A percentile compares a stretch with the other conserved stretches of the same genome.
phyloP scores from a whole-genome alignment of 805 yeast species.

The Wickerhamiella nectarea region DNA sequence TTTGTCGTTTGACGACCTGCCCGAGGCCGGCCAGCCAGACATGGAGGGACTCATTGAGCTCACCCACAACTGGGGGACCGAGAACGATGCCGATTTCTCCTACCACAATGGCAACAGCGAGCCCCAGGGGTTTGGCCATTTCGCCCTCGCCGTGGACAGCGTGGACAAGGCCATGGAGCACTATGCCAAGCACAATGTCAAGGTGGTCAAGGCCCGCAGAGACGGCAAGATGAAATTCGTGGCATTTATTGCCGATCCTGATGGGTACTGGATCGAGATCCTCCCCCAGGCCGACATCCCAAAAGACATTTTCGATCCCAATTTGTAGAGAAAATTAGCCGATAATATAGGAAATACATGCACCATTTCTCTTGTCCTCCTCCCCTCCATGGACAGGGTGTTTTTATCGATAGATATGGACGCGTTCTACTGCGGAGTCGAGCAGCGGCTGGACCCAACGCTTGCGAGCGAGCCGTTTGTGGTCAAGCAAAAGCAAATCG shows the following conservation, averaged over 20 bases:
- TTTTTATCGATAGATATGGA: conserved; percentile 24
- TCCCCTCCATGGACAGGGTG: background rate
- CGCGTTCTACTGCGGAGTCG: conserved; percentile 27
- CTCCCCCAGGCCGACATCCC: conserved; percentile 32
- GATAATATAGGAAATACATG: no score
- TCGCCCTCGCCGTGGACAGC: conserved; percentile 61
- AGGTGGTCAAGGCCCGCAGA: conserved; percentile 34
- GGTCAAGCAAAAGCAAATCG: conserved; percentile 23
- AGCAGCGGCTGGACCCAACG: conserved; percentile 20
- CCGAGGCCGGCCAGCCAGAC: conserved; percentile 18
- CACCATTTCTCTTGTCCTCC: no score
- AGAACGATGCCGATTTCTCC: conserved; percentile 52
- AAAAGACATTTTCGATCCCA: conserved; percentile 11
- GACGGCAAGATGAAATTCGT: conserved; percentile 42
- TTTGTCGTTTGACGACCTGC: conserved; percentile 49
- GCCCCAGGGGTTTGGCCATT: conserved; percentile 77
- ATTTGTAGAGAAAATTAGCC: no score
- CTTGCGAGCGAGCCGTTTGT: conserved; percentile 22
- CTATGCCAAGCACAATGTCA: conserved; percentile 33
- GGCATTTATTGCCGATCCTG: conserved; percentile 79
- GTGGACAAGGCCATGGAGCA: conserved; percentile 39
- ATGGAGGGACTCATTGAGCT: conserved; percentile 71
- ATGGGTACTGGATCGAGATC: conserved; percentile 74
- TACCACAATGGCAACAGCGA: conserved; percentile 77
- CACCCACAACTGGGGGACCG: conserved; percentile 95